These are phyloP conservation scores for Parastagonospora avenae DNA, from an alignment of 2,329 filamentous ascomycete genomes.

Conservation along the genomic window DNA sequence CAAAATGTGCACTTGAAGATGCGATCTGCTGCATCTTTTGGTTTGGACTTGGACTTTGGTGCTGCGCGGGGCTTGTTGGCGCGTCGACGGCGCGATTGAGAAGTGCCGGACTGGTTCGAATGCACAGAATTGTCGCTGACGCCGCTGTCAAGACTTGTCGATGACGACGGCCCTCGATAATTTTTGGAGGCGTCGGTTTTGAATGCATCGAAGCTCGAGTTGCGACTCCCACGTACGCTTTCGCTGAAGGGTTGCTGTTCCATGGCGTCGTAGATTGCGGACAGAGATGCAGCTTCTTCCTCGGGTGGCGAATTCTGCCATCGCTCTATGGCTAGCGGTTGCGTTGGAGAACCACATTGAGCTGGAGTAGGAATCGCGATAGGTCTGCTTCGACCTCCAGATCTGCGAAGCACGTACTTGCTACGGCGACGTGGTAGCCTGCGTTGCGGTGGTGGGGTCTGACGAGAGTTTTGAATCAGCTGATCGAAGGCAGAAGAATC, in stretches of 20 bases:
- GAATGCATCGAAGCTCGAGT: conserved; percentile 24
- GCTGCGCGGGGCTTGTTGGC: conserved; percentile 7
- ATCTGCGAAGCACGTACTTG: conserved; percentile 18
- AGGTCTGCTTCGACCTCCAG: conserved; percentile 8
- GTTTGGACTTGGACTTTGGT: conserved; percentile 8
- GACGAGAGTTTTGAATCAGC: background rate
- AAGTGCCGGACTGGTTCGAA: conserved; percentile 46
- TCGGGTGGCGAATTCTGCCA: conserved; percentile 70
- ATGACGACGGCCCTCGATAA: conserved; percentile 52
- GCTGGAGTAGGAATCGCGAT: conserved; percentile 11
- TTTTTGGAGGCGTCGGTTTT: conserved; percentile 28
- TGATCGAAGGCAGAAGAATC: background rate
- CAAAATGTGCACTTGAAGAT: conserved; percentile 39
- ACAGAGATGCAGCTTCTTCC: conserved; percentile 66
- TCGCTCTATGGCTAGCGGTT: conserved; percentile 60
- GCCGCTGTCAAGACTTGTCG: conserved; percentile 48
- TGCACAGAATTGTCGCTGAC: conserved; percentile 53
- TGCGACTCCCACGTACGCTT: conserved; percentile 27
- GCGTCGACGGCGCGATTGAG: conserved; percentile 45
- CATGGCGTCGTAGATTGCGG: conserved; percentile 66
- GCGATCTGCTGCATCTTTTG: conserved; percentile 14
- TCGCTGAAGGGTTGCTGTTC: conserved; percentile 19
- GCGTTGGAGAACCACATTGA: conserved; percentile 2
- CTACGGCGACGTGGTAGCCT: conserved; percentile 22
- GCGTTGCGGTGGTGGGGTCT: conserved; percentile 6